Percentiles rank a stretch among this genome's conserved stretches.
phyloP scores from a whole-genome alignment of 306 rosid species.

The Gastrolobium bilobum region DNA sequence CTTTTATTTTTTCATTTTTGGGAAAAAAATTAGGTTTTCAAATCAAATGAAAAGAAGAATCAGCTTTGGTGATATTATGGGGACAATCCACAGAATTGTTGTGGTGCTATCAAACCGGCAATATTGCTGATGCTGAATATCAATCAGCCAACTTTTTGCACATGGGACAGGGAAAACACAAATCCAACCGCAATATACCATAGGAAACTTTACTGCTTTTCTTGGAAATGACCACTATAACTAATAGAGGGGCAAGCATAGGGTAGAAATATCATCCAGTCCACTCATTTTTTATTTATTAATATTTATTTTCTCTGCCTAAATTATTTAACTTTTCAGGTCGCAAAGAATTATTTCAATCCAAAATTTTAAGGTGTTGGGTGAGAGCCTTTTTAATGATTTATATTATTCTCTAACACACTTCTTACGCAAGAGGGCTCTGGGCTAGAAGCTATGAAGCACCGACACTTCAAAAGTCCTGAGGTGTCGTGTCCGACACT shows the following conservation, averaged over 20 bases:
- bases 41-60: conserved; percentile 44
- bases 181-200: conserved; percentile 56
- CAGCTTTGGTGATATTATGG: conserved; percentile 40
- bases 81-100: conserved; percentile 48
- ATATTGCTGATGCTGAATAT: conserved; percentile 39
- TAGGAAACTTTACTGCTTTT: conserved; percentile 54
- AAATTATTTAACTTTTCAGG: background rate
- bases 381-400: too few species aligned
- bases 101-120: conserved; percentile 39
- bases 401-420: too few species aligned
- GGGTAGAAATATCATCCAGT: background rate
- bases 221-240: conserved; percentile 51
- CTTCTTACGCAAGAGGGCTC: too few species aligned
- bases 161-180: conserved; percentile 48
- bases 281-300: background rate
- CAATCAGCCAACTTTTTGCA: conserved; percentile 46
- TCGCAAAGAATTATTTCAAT: too few species aligned
- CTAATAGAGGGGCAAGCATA: background rate
- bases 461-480: too few species aligned
- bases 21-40: conserved; percentile 34
- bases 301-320: background rate
- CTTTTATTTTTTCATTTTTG: background rate
- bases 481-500: too few species aligned
- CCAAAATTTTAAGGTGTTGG: too few species aligned
- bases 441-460: too few species aligned